Evolutionary conservation across 768 basidiomycete species (phyloP).

Genomic region (Zangia roseola): DNA sequence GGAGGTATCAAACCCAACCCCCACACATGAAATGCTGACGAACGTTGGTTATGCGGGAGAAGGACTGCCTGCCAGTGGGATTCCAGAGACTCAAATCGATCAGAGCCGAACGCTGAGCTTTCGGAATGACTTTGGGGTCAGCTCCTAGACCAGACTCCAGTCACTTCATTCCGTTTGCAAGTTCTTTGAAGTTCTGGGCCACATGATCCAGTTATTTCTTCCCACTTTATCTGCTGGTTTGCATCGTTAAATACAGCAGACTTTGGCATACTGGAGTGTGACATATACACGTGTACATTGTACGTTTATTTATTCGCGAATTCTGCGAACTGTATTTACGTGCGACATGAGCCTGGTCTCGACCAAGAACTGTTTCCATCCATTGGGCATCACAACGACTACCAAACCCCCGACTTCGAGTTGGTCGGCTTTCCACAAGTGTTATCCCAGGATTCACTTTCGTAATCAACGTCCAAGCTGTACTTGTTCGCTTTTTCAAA

Average conservation of each 20-base stretch:
- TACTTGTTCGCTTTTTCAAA: constrained; percentile 33
- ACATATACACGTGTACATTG: too few species aligned
- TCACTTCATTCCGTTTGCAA: too few species aligned
- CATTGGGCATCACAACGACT: background rate
- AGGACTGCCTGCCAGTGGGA: too few species aligned
- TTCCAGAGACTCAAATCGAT: too few species aligned
- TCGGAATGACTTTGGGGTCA: background rate
- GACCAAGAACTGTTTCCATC: too few species aligned
- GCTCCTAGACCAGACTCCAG: background rate
- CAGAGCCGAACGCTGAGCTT: too few species aligned
- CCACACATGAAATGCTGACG: constrained; percentile 46
- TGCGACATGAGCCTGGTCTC: too few species aligned
- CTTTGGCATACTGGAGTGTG: background rate
- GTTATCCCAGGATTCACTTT: background rate
- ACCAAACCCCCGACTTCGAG: background rate
- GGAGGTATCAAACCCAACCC: constrained; percentile 66
- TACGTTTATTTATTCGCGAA: too few species aligned
- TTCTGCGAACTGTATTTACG: too few species aligned
- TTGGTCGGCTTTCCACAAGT: background rate
- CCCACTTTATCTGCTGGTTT: background rate
- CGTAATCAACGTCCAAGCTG: constrained; percentile 9
- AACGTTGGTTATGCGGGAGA: constrained; percentile 46
- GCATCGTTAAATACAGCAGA: constrained; percentile 1
- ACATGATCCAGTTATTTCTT: background rate
- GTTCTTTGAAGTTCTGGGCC: too few species aligned